Conservation (phyloP, 495 filamentous ascomycete genomes). For the Xylaria venustula region DNA sequence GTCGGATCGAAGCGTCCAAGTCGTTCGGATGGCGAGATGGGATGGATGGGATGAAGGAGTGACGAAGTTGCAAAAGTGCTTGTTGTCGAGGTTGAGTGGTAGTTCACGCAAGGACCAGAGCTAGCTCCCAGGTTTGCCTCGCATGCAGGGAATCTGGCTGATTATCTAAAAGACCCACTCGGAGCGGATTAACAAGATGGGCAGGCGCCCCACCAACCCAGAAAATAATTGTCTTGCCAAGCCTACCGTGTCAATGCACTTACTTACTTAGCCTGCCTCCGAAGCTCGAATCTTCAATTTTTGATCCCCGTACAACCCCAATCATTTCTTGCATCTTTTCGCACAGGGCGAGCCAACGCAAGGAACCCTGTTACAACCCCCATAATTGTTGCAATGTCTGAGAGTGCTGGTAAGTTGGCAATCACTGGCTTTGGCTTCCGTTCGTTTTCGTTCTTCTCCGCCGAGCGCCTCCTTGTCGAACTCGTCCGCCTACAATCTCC, state of each 20-base stretch:
- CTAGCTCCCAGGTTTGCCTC: slow-evolving; percentile 2
- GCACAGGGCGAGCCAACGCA: slow-evolving; percentile 59
- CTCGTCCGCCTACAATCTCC: not conserved
- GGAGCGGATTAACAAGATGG: slow-evolving; percentile 22
- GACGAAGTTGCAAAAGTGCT: slow-evolving; percentile 8
- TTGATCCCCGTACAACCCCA: not conserved
- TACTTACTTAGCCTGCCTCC: not conserved
- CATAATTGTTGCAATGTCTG: slow-evolving; percentile 41
- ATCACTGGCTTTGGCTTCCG: not conserved
- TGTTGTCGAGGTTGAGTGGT: slow-evolving; percentile 38
- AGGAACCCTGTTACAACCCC: slow-evolving; percentile 51
- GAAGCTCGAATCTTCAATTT: not conserved
- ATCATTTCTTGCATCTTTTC: slow-evolving; percentile 6
- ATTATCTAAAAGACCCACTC: slow-evolving; percentile 36
- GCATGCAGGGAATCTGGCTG: slow-evolving; percentile 3
- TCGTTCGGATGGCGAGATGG: slow-evolving; percentile 15
- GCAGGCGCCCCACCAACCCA: slow-evolving; percentile 12
- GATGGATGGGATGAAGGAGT: slow-evolving; percentile 20
- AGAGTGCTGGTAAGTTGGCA: slow-evolving; percentile 40
- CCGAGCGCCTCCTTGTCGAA: too few relatives aligned
- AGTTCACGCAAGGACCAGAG: slow-evolving; percentile 34
- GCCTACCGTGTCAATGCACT: not conserved
- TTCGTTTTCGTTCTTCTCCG: too few relatives aligned
- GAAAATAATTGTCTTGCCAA: not conserved
- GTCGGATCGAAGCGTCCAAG: slow-evolving; percentile 11